Evolutionary conservation across 163 green algal species (phyloP).

Genomic region (Scenedesmus sp.): DNA sequence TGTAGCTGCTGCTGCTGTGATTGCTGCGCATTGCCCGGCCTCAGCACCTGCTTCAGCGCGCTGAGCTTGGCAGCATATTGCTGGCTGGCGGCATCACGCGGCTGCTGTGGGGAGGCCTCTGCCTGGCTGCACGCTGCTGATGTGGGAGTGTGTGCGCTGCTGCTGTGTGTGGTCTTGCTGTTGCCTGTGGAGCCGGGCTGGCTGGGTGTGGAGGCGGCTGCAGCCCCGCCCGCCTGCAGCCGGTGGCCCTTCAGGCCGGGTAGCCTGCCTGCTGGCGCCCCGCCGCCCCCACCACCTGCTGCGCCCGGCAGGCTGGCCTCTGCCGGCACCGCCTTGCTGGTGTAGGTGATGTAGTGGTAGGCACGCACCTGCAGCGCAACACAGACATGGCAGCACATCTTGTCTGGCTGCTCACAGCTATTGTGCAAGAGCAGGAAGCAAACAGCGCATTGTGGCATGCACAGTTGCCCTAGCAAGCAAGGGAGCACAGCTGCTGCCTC

Average conservation of each 20-base stretch:
- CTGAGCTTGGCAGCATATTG: not conserved
- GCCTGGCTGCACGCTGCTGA: not conserved
- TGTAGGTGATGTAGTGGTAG: slow-evolving; percentile 15
- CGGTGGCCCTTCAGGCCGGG: not conserved
- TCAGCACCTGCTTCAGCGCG: not conserved
- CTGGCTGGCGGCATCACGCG: not conserved
- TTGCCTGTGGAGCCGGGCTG: not conserved
- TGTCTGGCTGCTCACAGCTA: not conserved
- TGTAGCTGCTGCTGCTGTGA: not conserved
- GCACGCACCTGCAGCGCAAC: not conserved
- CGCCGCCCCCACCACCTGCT: no score
- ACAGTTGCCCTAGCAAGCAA: not conserved
- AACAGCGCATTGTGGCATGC: not conserved
- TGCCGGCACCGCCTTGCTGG: not conserved
- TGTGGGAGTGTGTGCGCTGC: not conserved
- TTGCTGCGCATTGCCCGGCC: not conserved
- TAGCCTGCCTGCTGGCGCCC: not conserved
- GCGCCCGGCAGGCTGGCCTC: not conserved
- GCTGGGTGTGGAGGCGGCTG: not conserved
- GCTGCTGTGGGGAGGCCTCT: not conserved
- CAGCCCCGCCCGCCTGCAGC: no score
- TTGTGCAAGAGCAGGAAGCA: not conserved
- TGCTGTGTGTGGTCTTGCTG: not conserved
- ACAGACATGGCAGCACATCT: not conserved
- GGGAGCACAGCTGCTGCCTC: not conserved